These are phyloP conservation scores for Salix caprea DNA, from an alignment of 345 rosid species.

Conservation along the genomic window DNA sequence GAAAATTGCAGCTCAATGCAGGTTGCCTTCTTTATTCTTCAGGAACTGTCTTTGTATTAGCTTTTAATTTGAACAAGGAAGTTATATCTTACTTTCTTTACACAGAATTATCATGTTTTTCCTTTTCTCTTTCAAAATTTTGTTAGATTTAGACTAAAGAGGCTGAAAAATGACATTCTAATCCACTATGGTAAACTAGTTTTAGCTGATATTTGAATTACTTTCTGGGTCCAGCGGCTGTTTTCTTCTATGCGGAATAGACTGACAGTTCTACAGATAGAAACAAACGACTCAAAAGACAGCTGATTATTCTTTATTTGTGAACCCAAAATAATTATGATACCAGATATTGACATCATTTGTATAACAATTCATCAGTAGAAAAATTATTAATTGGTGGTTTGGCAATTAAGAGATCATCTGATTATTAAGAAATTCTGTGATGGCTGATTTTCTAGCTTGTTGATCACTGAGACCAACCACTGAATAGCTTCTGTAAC, in stretches of 20 bases:
- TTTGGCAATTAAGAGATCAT: background rate
- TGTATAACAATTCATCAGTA: background rate
- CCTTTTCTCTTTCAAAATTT: background rate
- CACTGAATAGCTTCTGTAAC: background rate
- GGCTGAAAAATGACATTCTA: background rate
- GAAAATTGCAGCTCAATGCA: slow-evolving; percentile 98
- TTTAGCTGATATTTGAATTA: background rate
- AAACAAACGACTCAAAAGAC: background rate
- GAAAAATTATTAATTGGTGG: background rate
- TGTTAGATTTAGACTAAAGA: background rate
- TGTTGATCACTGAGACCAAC: background rate
- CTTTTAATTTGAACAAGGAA: background rate
- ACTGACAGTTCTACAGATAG: background rate
- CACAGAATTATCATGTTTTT: background rate
- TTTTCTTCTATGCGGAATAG: background rate
- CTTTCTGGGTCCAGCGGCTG: background rate
- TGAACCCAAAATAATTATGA: background rate
- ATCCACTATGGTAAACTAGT: background rate
- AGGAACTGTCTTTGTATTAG: background rate
- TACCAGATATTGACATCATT: background rate
- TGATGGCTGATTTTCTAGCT: background rate
- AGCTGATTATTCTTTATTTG: background rate
- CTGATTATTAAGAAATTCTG: background rate
- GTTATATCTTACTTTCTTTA: background rate
- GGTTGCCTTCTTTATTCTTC: slow-evolving; percentile 39